These are phyloP conservation scores for Gaeumannomyces sp. DNA, from an alignment of 2,329 filamentous ascomycete genomes.

Conservation along the genomic window DNA sequence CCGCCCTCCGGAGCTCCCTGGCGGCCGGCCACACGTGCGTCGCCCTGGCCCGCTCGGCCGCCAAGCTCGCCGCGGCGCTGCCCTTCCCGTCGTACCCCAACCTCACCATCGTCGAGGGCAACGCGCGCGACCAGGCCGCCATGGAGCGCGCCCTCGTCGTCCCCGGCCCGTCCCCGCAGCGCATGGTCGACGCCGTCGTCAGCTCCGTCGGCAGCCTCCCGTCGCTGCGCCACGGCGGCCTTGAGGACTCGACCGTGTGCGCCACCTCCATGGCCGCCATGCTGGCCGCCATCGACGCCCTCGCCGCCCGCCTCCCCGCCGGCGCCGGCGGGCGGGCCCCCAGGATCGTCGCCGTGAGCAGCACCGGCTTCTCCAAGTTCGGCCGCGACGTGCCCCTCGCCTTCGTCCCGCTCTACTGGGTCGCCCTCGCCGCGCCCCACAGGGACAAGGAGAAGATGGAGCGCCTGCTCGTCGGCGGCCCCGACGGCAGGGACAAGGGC, in stretches of 20 bases:
- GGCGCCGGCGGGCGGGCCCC: conserved; percentile 27
- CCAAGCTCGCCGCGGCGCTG: conserved; percentile 34
- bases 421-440: conserved; percentile 30
- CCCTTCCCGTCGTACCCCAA: conserved; percentile 27
- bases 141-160: conserved; percentile 31
- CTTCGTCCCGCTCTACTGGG: conserved; percentile 34
- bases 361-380: conserved; percentile 33
- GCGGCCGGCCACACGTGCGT: conserved; percentile 38
- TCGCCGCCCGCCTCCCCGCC: conserved; percentile 20
- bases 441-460: conserved; percentile 41
- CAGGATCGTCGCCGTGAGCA: conserved; percentile 31
- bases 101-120: conserved; percentile 39
- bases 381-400: conserved; percentile 33
- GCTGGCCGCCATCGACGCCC: conserved; percentile 25
- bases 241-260: conserved; percentile 43
- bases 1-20: conserved; percentile 38
- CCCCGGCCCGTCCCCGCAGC: conserved; percentile 10
- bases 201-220: conserved; percentile 39
- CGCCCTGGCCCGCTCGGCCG: conserved; percentile 42
- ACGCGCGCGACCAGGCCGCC: conserved; percentile 34
- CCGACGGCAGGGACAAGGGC: conserved; percentile 14
- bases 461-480: conserved; percentile 20
- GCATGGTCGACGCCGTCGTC: conserved; percentile 38
- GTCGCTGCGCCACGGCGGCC: conserved; percentile 19
- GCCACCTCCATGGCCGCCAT: conserved; percentile 35